Percentiles rank a stretch among this genome's conserved stretches.
phyloP scores from a whole-genome alignment of 352 stramenopile species.

The Phytophthora vignae region DNA sequence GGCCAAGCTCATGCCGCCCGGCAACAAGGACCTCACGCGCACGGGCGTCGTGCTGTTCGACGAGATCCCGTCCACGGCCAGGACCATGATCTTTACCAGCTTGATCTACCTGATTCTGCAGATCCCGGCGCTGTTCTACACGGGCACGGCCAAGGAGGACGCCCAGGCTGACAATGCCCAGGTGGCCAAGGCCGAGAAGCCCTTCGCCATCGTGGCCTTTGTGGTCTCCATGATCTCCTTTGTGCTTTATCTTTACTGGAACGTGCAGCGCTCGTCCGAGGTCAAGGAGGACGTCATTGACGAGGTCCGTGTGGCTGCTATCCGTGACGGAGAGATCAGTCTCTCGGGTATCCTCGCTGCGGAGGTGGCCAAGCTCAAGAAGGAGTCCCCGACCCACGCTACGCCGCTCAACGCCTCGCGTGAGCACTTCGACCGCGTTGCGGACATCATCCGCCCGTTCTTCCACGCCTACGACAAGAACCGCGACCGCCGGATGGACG shows the following conservation, averaged over 20 bases:
- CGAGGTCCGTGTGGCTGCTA: constrained; percentile 75
- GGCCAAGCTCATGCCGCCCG: constrained; percentile 87
- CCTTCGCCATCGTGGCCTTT: constrained; percentile 91
- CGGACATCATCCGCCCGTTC: constrained; percentile 93
- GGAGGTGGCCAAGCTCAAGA: constrained; percentile 81
- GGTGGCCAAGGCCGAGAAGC: constrained; percentile 88
- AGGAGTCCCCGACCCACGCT: constrained; percentile 38
- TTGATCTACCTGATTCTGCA: constrained; percentile 97
- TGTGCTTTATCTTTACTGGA: constrained; percentile 92
- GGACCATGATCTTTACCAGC: constrained; percentile 93
- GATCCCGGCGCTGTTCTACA: constrained; percentile 92
- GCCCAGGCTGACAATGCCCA: constrained; percentile 67
- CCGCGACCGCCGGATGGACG: constrained; percentile 89
- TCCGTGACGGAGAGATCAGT: constrained; percentile 77
- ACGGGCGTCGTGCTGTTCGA: constrained; percentile 86
- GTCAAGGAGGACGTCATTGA: constrained; percentile 74
- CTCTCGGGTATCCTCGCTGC: constrained; percentile 80
- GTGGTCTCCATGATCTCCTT: constrained; percentile 92
- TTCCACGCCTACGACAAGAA: constrained; percentile 96
- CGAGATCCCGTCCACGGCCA: constrained; percentile 90
- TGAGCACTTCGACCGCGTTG: constrained; percentile 79
- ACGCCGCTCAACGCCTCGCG: constrained; percentile 64
- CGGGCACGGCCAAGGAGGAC: constrained; percentile 69
- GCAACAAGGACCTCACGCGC: constrained; percentile 65
- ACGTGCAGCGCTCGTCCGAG: constrained; percentile 83